phyloP scores from a whole-genome alignment of 164 flowering plant species.

The Tinospora cordifolia region DNA sequence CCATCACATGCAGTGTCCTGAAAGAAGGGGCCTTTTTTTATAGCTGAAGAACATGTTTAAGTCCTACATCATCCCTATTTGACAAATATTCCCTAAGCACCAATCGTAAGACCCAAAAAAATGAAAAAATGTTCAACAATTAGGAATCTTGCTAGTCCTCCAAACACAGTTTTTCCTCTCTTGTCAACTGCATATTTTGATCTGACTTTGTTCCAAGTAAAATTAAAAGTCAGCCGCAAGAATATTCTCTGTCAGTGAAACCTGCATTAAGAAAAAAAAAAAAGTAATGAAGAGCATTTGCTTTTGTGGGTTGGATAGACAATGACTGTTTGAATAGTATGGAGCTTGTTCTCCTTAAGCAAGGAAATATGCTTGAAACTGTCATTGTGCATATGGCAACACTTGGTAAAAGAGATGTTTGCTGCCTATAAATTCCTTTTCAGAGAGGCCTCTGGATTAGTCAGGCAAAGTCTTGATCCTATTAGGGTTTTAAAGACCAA shows the following conservation, averaged over 20 bases:
- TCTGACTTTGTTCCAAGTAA: background rate
- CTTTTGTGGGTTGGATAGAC: background rate
- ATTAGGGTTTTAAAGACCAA: no score
- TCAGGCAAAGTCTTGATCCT: no score
- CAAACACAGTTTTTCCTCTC: background rate
- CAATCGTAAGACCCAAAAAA: background rate
- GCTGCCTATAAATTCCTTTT: no score
- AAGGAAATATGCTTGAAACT: no score
- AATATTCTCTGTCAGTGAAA: conserved; percentile 21
- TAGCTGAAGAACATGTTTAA: background rate
- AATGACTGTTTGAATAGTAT: no score
- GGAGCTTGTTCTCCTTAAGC: no score
- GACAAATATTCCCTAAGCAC: background rate
- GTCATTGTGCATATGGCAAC: no score
- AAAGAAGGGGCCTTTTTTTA: background rate
- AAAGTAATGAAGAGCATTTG: background rate
- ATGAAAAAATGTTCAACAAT: background rate
- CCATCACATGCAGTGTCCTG: background rate
- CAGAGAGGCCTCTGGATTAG: no score
- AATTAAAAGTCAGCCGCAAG: conserved; percentile 25
- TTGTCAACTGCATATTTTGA: background rate
- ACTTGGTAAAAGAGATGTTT: no score
- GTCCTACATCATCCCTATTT: background rate
- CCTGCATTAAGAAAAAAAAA: conserved; percentile 17
- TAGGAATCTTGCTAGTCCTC: background rate